A percentile compares a stretch with the other conserved stretches of the same genome.
Conservation (phyloP, 1,284 basidiomycete genomes). For the Waitea zeae region DNA sequence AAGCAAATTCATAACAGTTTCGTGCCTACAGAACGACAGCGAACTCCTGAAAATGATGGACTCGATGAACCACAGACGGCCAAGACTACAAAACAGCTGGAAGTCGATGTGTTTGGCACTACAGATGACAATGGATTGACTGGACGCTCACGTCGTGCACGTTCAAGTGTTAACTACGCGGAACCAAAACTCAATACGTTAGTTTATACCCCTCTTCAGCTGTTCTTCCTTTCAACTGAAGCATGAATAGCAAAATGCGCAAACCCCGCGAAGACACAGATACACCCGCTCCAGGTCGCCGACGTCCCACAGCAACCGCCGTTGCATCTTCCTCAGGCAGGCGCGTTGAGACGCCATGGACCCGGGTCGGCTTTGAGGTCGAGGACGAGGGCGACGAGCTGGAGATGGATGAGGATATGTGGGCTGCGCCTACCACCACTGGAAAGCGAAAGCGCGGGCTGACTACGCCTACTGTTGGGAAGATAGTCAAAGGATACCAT, state of each 20-base stretch:
- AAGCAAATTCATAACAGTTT: no score
- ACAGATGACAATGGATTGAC: conserved; percentile 15
- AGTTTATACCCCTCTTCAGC: conserved; percentile 14
- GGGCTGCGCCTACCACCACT: no score
- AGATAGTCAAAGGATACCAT: no score
- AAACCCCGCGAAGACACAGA: conserved; percentile 50
- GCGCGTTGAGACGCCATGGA: conserved; percentile 7
- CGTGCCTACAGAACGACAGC: conserved; percentile 24
- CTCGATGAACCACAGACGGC: conserved; percentile 16
- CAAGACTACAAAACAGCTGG: conserved; percentile 24
- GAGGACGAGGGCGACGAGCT: no score
- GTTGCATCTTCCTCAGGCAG: conserved; percentile 12
- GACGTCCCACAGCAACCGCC: conserved; percentile 9
- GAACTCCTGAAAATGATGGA: conserved; percentile 20
- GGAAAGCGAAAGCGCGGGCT: no score
- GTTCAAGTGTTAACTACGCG: conserved; percentile 77
- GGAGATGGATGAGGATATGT: no score
- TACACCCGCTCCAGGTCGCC: conserved; percentile 12
- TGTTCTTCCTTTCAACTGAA: background rate
- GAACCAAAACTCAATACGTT: conserved; percentile 84
- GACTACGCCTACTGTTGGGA: no score
- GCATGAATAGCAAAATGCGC: conserved; percentile 62
- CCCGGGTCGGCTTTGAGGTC: no score
- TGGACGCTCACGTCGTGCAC: conserved; percentile 44
- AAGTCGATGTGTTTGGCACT: conserved; percentile 16